Conservation (phyloP, 202 grass and related monocot genomes). For the Eragrostis tef region DNA sequence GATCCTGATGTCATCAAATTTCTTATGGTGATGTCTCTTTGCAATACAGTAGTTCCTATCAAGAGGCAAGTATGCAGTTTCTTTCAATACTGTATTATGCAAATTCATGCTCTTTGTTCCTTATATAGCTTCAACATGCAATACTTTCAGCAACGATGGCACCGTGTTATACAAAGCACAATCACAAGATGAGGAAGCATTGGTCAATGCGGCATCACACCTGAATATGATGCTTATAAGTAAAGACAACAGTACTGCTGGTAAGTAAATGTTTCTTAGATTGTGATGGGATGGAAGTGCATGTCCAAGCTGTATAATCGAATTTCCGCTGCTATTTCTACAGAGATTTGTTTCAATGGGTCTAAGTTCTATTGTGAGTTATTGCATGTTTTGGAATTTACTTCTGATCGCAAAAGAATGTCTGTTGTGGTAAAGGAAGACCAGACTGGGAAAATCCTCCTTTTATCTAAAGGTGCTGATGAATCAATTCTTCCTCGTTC, state of each 20-base stretch:
- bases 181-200: slow-evolving; percentile 95
- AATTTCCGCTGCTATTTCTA: slow-evolving; percentile 37
- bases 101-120: slow-evolving; percentile 34
- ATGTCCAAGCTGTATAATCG: slow-evolving; percentile 23
- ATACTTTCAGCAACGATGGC: slow-evolving; percentile 58
- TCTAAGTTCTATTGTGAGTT: slow-evolving; percentile 65
- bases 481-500: slow-evolving; percentile 75
- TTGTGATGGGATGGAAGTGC: slow-evolving; percentile 30
- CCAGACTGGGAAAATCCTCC: slow-evolving; percentile 65
- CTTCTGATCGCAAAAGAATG: slow-evolving; percentile 97
- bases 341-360: slow-evolving; percentile 76
- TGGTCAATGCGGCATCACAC: slow-evolving; percentile 74
- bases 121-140: slow-evolving; percentile 45
- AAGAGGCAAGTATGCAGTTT: slow-evolving; percentile 59
- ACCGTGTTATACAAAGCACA: slow-evolving; percentile 83
- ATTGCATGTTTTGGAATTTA: slow-evolving; percentile 86
- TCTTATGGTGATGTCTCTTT: slow-evolving; percentile 84
- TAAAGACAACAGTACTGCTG: slow-evolving; percentile 66
- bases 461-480: slow-evolving; percentile 91
- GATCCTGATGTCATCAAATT: slow-evolving; percentile 81
- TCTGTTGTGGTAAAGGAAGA: slow-evolving; percentile 73
- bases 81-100: slow-evolving; percentile 21
- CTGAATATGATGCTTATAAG: slow-evolving; percentile 81
- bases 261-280: slow-evolving; percentile 49
- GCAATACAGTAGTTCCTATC: slow-evolving; percentile 89